Evolutionary conservation across 805 yeast species (phyloP).

Genomic region (Debaryomyces prosopidis): DNA sequence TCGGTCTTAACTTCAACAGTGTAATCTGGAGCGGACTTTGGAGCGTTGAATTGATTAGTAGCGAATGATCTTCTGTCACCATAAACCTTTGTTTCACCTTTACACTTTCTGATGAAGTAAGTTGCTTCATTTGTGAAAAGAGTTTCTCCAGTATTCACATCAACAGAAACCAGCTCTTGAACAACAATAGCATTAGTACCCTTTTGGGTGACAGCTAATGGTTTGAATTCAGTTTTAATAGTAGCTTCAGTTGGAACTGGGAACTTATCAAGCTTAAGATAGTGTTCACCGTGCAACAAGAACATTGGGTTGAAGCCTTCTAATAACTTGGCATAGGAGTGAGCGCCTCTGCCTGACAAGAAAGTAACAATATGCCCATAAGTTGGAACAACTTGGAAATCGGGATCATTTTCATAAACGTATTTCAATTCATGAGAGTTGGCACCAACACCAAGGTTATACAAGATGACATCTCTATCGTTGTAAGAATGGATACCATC

Average conservation of each 20-base stretch:
- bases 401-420: slow-evolving; percentile 70
- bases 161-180: slow-evolving; percentile 70
- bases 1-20: slow-evolving; percentile 57
- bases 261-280: slow-evolving; percentile 69
- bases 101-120: slow-evolving; percentile 76
- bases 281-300: slow-evolving; percentile 94
- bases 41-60: slow-evolving; percentile 61
- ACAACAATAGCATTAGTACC: slow-evolving; percentile 81
- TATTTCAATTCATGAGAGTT: slow-evolving; percentile 72
- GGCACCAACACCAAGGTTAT: slow-evolving; percentile 90
- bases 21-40: slow-evolving; percentile 66
- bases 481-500: slow-evolving; percentile 56
- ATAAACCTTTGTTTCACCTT: slow-evolving; percentile 50
- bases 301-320: slow-evolving; percentile 86
- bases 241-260: slow-evolving; percentile 76
- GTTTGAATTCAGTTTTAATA: slow-evolving; percentile 59
- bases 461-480: slow-evolving; percentile 72
- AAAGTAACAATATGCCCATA: slow-evolving; percentile 89
- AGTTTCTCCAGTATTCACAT: slow-evolving; percentile 64
- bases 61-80: slow-evolving; percentile 60
- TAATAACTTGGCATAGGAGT: slow-evolving; percentile 60
- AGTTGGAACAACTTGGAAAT: slow-evolving; percentile 85
- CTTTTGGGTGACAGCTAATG: slow-evolving; percentile 79
- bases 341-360: slow-evolving; percentile 56
- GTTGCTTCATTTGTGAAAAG: slow-evolving; percentile 82